A percentile compares a stretch with the other conserved stretches of the same genome.
phyloP scores from a whole-genome alignment of 306 rosid genomes.

The Cicer bijugum region DNA sequence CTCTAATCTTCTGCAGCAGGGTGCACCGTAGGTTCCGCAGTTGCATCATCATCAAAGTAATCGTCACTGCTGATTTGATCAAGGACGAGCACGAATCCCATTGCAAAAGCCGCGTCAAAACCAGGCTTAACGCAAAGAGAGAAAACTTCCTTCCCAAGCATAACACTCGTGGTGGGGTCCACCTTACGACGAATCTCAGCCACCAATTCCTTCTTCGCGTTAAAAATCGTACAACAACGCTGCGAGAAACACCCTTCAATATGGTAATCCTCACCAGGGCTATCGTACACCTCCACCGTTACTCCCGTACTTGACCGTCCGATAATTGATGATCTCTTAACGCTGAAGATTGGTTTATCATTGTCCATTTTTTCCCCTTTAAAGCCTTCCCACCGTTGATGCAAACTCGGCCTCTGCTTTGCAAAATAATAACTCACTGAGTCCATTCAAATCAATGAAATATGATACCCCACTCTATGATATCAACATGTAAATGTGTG shows the following conservation, averaged over 20 bases:
- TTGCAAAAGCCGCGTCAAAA: conserved; percentile 82
- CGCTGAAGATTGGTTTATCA: conserved; percentile 79
- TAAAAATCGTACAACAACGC: conserved; percentile 65
- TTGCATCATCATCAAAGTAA: conserved; percentile 26
- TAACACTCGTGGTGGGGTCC: conserved; percentile 72
- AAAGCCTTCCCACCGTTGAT: conserved; percentile 94
- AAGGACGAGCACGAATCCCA: conserved; percentile 82
- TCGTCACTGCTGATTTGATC: conserved; percentile 75
- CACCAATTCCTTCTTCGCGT: conserved; percentile 55
- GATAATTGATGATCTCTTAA: conserved; percentile 77
- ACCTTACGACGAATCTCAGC: conserved; percentile 93
- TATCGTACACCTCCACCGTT: conserved; percentile 69
- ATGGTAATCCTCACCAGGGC: conserved; percentile 71
- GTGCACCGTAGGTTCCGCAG: conserved; percentile 47
- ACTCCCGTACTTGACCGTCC: conserved; percentile 74
- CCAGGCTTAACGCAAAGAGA: conserved; percentile 71
- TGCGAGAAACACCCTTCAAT: conserved; percentile 80
- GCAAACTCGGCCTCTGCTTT: conserved; percentile 83
- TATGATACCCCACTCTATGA: too few relatives aligned
- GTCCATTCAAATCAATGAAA: conserved; percentile 14
- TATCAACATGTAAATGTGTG: not conserved
- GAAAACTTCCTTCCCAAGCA: conserved; percentile 88
- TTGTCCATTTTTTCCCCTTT: conserved; percentile 79
- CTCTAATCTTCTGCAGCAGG: conserved; percentile 53
- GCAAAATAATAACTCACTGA: not conserved